A percentile compares a stretch with the other conserved stretches of the same genome.
Evolutionary conservation across 768 basidiomycete genomes (phyloP).

Genomic region (Naematelia encephala): DNA sequence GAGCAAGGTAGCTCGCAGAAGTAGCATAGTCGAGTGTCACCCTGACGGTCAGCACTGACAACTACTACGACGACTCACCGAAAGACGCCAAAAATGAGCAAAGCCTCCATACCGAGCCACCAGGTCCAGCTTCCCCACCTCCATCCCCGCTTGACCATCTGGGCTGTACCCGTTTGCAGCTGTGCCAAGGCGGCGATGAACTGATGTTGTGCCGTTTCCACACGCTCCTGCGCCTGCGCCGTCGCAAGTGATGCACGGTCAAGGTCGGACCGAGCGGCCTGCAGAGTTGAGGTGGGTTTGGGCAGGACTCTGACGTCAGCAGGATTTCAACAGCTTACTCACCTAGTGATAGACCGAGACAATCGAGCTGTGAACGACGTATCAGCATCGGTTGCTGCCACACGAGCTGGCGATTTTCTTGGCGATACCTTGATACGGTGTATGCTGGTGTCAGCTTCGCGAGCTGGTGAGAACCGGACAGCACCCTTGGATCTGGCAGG

Average conservation of each 20-base stretch:
- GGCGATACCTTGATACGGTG: conserved; percentile 28
- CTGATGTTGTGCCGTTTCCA: conserved; percentile 25
- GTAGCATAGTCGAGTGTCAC: conserved; percentile 41
- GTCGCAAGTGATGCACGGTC: conserved; percentile 13
- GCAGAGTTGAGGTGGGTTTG: conserved; percentile 7
- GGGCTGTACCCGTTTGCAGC: neutral
- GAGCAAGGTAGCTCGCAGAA: conserved; percentile 18
- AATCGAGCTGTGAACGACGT: conserved; percentile 18
- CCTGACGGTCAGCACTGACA: conserved; percentile 10
- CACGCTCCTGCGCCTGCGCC: conserved; percentile 5
- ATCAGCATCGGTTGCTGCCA: conserved; percentile 3
- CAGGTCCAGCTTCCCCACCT: conserved; percentile 38
- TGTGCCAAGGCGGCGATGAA: conserved; percentile 30
- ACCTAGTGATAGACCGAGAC: neutral
- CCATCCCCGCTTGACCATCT: conserved; percentile 21
- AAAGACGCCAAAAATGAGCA: conserved; percentile 42
- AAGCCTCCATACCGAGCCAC: conserved; percentile 33
- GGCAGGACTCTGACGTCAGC: conserved; percentile 5
- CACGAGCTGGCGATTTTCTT: conserved; percentile 2
- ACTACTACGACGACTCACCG: conserved; percentile 18
- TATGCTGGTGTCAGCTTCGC: conserved; percentile 19
- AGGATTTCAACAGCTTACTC: neutral
- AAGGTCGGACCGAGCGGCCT: conserved; percentile 15
- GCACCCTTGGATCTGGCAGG: conserved; percentile 4
- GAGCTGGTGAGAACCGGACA: conserved; percentile 26